These are phyloP conservation scores for Tetrapyrgos nigripes DNA, from an alignment of 1,284 basidiomycete genomes.

Conservation along the genomic window DNA sequence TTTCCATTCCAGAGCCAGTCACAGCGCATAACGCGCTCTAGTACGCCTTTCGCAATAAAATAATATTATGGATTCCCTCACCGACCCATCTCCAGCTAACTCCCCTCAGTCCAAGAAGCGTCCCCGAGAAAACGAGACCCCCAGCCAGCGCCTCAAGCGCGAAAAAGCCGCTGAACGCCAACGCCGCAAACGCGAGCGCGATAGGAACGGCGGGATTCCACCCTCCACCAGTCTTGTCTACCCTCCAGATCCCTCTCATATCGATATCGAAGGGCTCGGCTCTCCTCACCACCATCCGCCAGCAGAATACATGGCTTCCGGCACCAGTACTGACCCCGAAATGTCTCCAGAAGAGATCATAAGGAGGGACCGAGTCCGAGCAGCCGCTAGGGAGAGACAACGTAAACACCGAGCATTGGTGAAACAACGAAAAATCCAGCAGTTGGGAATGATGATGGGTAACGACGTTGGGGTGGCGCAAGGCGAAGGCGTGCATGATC, in stretches of 20 bases:
- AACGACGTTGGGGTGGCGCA: conserved; percentile 33
- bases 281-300: conserved; percentile 29
- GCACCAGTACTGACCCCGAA: conserved; percentile 15
- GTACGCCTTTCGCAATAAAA: neutral
- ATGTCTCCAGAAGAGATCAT: conserved; percentile 67
- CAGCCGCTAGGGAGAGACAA: conserved; percentile 77
- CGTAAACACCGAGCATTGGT: conserved; percentile 78
- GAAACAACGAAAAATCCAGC: conserved; percentile 78
- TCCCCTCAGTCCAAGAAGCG: neutral
- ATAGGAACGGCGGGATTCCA: conserved; percentile 54
- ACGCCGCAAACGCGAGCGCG: conserved; percentile 78
- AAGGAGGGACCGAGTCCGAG: conserved; percentile 70
- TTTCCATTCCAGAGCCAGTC: neutral
- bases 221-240: conserved; percentile 27
- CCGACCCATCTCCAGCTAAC: neutral
- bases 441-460: conserved; percentile 78
- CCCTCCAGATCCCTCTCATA: neutral
- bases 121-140: conserved; percentile 65
- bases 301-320: conserved; percentile 7
- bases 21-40: neutral
- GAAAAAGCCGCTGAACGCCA: conserved; percentile 84
- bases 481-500: neutral
- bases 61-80: neutral
- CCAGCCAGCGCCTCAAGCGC: conserved; percentile 71
- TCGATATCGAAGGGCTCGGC: neutral